Evolutionary conservation across 306 rosid genomes (phyloP).

Genomic region (Pterocarpus macrocarpus): DNA sequence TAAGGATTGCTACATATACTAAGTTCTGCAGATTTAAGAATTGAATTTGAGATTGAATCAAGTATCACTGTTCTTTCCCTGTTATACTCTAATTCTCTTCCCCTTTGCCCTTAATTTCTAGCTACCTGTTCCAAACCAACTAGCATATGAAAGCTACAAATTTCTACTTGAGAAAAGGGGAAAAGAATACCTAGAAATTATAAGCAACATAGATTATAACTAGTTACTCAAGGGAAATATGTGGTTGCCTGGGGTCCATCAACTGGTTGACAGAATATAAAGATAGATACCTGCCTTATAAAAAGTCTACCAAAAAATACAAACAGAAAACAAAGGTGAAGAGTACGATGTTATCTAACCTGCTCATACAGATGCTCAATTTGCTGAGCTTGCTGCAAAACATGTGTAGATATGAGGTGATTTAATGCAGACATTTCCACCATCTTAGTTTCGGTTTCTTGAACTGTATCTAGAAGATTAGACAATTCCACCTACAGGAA

Average conservation of each 20-base stretch:
- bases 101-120: neutral
- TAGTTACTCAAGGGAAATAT: neutral
- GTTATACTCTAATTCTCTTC: conserved; percentile 16
- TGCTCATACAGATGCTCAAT: conserved; percentile 88
- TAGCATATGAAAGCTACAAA: neutral
- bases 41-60: conserved; percentile 23
- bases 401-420: conserved; percentile 96
- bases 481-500: conserved; percentile 79
- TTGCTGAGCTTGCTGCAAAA: conserved; percentile 94
- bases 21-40: neutral
- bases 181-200: neutral
- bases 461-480: conserved; percentile 82
- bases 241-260: neutral
- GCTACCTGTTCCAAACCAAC: neutral
- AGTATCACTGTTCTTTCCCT: neutral
- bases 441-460: conserved; percentile 97
- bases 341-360: conserved; percentile 56
- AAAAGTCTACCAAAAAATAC: neutral
- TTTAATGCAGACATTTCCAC: conserved; percentile 98
- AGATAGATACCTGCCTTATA: neutral
- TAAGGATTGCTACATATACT: neutral
- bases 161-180: neutral
- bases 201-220: neutral
- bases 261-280: conserved; percentile 7
- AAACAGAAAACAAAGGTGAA: conserved; percentile 4